A percentile compares a stretch with the other conserved stretches of the same genome.
These are phyloP conservation scores for Graphilbum fragrans DNA, from an alignment of 2,329 filamentous ascomycete species.

Conservation along the genomic window DNA sequence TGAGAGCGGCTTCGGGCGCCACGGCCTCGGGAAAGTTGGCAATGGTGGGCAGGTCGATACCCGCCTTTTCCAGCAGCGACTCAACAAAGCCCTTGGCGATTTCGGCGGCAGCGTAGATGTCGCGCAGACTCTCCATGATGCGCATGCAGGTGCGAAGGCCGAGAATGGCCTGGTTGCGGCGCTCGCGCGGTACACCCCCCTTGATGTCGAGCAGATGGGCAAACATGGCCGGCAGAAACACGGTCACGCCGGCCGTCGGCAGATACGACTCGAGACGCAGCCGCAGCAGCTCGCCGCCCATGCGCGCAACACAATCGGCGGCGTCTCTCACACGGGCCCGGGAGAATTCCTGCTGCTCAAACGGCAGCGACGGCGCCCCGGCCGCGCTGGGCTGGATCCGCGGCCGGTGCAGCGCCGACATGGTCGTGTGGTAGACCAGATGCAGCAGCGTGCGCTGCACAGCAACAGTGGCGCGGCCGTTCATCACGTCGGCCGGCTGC, in stretches of 20 bases:
- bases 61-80: conserved; percentile 76
- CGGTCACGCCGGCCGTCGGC: conserved; percentile 82
- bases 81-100: conserved; percentile 94
- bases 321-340: conserved; percentile 73
- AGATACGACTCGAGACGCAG: conserved; percentile 65
- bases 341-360: conserved; percentile 65
- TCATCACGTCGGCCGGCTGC: conserved; percentile 40
- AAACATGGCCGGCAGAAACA: conserved; percentile 83
- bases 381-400: conserved; percentile 73
- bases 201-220: conserved; percentile 91
- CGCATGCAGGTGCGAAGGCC: conserved; percentile 89
- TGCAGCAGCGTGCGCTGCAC: conserved; percentile 78
- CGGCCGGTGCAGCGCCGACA: conserved; percentile 82
- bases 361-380: conserved; percentile 34
- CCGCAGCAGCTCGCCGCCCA: conserved; percentile 64
- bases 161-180: conserved; percentile 59
- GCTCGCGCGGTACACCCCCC: conserved; percentile 64
- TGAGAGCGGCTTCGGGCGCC: conserved; percentile 28
- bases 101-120: conserved; percentile 88
- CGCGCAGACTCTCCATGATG: conserved; percentile 75
- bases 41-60: conserved; percentile 50
- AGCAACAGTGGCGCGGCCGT: conserved; percentile 46
- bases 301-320: conserved; percentile 73
- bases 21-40: conserved; percentile 28
- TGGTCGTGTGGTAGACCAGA: conserved; percentile 87